Conservation (phyloP, 148 eudicot genomes). For the Arbutus unedo region DNA sequence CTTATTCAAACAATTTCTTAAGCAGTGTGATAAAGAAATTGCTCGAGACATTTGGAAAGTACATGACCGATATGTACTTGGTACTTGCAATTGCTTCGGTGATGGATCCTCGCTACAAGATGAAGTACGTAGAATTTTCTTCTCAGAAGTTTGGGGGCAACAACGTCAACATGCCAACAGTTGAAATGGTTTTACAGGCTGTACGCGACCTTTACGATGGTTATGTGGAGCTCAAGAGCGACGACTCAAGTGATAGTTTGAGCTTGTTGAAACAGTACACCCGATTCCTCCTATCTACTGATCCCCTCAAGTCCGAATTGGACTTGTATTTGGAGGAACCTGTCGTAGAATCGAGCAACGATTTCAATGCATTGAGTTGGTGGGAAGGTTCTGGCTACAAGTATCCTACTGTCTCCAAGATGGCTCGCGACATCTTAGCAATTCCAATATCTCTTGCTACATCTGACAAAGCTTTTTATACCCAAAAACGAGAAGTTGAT, state of each 20-base stretch:
- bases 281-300: not conserved
- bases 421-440: not conserved
- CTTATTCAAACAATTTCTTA: not conserved
- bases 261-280: not conserved
- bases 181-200: not conserved
- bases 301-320: slow-evolving; percentile 5
- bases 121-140: slow-evolving; percentile 28
- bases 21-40: slow-evolving; percentile 1
- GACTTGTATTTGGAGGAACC: slow-evolving; percentile 3
- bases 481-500: not conserved
- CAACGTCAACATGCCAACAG: not conserved
- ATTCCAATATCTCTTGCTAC: slow-evolving; percentile 17
- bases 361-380: slow-evolving; percentile 13
- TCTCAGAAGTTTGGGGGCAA: not conserved
- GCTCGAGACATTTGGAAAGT: not conserved
- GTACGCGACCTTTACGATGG: not conserved
- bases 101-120: slow-evolving; percentile 25
- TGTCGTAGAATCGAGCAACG: not conserved
- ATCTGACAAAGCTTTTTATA: not conserved
- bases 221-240: not conserved
- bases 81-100: slow-evolving; percentile 6
- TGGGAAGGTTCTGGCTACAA: slow-evolving; percentile 5
- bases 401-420: slow-evolving; percentile 10
- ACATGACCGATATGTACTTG: slow-evolving; percentile 1
- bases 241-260: not conserved